Base-by-base conservation (phyloP, 768 basidiomycete species). In the Suillus bovinus region DNA sequence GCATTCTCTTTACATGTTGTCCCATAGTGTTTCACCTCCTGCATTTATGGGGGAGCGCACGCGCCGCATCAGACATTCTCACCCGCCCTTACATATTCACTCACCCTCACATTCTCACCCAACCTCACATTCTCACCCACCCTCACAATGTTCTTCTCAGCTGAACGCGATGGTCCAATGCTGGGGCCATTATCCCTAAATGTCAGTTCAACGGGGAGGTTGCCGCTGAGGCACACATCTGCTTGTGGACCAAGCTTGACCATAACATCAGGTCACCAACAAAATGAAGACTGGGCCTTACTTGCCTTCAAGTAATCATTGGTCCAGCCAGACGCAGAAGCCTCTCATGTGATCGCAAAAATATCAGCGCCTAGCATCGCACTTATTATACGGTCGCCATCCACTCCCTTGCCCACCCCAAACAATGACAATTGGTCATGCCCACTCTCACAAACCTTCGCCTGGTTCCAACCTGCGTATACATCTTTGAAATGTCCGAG, bases 301-400 rank as follows among this genome's bases (percentile, higher is more conserved):
- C 70, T 54, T 60, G 86, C 88, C 77, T 81, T 75, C 41, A 88
- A 67, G 64, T 89, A 89, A 1, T 81, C 74, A 9, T 66, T 77
- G 46, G 82, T 81, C 71, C 75, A 89, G 10, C 84, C 83, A n/a
- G 72, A 68, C 60, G 81, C 80, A n/a, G 78, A 80, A 22, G 75
- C 74, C 36, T 81, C 74, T n/a, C 82, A 79, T 52, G 82, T 78
- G 50, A 78, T 77, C 5, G 68, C 66, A 46, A 94, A 72, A 17
- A 83, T 78, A 6, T 84, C 80, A 61, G 84, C 74, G 33, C 78
- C 76, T 24, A 82, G 64, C 16, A 93, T 79, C 29, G 80, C 79
- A 65, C 82, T 81, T 67, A 94, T 80, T 63, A 93, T 78, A 10
- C 88, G 81, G 52, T 94, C 93, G 11, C 85, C 67, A 3, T 78